Evolutionary conservation across 257 asterid species (phyloP), one percentile per base, ranked within the genome.

Genomic region (Jasminum sambac): DNA sequence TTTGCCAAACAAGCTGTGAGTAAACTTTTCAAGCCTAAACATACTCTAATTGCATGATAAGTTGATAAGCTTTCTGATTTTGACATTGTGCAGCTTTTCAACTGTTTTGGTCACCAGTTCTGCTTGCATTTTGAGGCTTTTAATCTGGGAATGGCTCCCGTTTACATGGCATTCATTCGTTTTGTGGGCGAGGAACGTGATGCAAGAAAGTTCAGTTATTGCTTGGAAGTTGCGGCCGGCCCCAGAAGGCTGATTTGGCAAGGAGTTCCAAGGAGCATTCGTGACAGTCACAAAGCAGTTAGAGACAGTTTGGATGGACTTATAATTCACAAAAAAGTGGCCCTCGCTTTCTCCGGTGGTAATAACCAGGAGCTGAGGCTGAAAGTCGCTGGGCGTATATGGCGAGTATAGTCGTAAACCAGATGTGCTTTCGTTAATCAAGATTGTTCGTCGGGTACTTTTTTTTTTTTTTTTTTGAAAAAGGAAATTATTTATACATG

Each of bases 91-190:
- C 74, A 81, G 85, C 80, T 81, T 17, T 78, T 81, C 76, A 71
- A 81, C 70, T 81, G 85, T 78, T 81, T 77, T n/a, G 80, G 80
- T 34, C 58, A 81, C 63, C 75, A 72, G 26, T 81, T 77, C 13
- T 81, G 85, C 61, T 67, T 81, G 58, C 83, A 78, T 46, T 81
- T 81, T 38, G 82, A 81, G 68, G 85, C 85, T 39, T 77, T 77
- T 66, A 73, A 70, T 12, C 63, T 81, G 12, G 80, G 80, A 17
- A 63, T 36, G 75, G 78, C 85, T 10, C 85, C 83, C 0, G 85
- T 81, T 23, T 81, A 81, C 71, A 74, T 81, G 76, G 78, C 82
- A 17, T 81, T 77, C 64, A 69, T 81, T 34, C 77, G 80, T 24
- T 81, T 81, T 46, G 77, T 81, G 85, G 85, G 85, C 9, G 79